These are phyloP conservation scores for Penicillium sp. DNA, from an alignment of 2,329 filamentous ascomycete genomes.

Conservation along the genomic window DNA sequence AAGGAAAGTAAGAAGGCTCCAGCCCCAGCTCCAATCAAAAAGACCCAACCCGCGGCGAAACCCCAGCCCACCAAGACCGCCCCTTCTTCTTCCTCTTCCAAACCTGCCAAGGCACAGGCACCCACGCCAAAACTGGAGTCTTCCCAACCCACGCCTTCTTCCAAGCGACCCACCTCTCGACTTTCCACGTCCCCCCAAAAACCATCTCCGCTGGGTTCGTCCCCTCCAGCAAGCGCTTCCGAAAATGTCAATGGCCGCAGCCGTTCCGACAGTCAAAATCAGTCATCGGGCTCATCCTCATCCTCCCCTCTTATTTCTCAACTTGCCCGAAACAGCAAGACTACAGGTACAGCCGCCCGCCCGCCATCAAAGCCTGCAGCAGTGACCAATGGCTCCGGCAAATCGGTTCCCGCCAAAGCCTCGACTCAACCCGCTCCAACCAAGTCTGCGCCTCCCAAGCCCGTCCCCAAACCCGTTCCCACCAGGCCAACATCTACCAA, in stretches of 20 bases:
- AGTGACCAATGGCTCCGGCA: conserved; percentile 34
- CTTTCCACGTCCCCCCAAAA: conserved; percentile 61
- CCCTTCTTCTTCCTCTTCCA: conserved; percentile 32
- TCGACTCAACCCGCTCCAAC: background rate
- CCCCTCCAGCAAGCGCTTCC: conserved; percentile 64
- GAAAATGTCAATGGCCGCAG: conserved; percentile 54
- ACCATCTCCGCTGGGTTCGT: conserved; percentile 65
- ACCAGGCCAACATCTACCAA: background rate
- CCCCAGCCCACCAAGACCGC: conserved; percentile 24
- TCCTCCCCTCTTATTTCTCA: conserved; percentile 52
- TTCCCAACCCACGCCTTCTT: conserved; percentile 32
- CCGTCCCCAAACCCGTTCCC: background rate
- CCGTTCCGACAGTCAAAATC: conserved; percentile 46
- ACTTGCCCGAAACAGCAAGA: conserved; percentile 34
- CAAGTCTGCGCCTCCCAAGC: background rate
- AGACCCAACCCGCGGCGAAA: conserved; percentile 20
- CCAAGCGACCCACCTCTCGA: conserved; percentile 43
- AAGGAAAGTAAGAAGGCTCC: conserved; percentile 17
- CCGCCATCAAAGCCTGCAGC: conserved; percentile 24
- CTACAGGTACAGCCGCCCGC: conserved; percentile 20
- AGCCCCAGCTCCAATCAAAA: conserved; percentile 16
- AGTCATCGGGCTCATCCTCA: conserved; percentile 49
- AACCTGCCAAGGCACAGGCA: conserved; percentile 26
- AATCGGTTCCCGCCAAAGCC: conserved; percentile 21
- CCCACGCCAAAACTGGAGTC: conserved; percentile 30